These are phyloP conservation scores for Thielaviopsis euricoi DNA, from an alignment of 2,329 filamentous ascomycete genomes.

Conservation along the genomic window DNA sequence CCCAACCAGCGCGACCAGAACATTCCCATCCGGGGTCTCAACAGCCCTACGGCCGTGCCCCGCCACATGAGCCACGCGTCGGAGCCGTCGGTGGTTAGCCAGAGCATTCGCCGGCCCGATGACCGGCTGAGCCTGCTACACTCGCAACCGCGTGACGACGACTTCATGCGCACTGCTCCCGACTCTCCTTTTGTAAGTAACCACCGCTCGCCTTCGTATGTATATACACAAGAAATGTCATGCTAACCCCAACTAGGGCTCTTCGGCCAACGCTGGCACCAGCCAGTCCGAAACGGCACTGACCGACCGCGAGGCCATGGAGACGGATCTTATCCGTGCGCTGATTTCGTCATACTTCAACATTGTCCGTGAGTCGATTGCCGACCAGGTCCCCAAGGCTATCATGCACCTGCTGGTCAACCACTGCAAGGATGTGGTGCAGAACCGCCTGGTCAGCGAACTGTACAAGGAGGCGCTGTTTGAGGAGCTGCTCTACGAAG, in stretches of 20 bases:
- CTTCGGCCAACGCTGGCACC: conserved; percentile 1
- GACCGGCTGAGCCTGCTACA: conserved; percentile 36
- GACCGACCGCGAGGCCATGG: conserved; percentile 89
- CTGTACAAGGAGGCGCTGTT: conserved; percentile 87
- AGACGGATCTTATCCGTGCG: conserved; percentile 91
- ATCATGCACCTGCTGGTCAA: conserved; percentile 98
- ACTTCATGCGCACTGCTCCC: conserved; percentile 23
- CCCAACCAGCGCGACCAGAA: conserved; percentile 14
- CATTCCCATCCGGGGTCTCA: conserved; percentile 10
- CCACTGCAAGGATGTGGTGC: conserved; percentile 93
- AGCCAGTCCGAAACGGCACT: conserved; percentile 52
- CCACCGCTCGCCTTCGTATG: background rate
- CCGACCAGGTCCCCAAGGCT: conserved; percentile 94
- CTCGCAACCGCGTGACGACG: conserved; percentile 26
- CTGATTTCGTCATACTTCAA: conserved; percentile 98
- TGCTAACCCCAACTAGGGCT: conserved; percentile 6
- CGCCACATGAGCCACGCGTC: conserved; percentile 64
- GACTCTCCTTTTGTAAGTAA: conserved; percentile 42
- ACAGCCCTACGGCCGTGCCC: conserved; percentile 4
- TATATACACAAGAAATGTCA: conserved; percentile 14
- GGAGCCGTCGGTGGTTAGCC: conserved; percentile 61
- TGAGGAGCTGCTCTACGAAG: conserved; percentile 87
- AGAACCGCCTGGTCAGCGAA: conserved; percentile 90
- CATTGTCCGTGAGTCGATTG: conserved; percentile 96
- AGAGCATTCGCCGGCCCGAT: conserved; percentile 61